Evolutionary conservation across 2,329 filamentous ascomycete species (phyloP), one percentile per base, ranked within the genome.

Genomic region (Talaromyces sp.): DNA sequence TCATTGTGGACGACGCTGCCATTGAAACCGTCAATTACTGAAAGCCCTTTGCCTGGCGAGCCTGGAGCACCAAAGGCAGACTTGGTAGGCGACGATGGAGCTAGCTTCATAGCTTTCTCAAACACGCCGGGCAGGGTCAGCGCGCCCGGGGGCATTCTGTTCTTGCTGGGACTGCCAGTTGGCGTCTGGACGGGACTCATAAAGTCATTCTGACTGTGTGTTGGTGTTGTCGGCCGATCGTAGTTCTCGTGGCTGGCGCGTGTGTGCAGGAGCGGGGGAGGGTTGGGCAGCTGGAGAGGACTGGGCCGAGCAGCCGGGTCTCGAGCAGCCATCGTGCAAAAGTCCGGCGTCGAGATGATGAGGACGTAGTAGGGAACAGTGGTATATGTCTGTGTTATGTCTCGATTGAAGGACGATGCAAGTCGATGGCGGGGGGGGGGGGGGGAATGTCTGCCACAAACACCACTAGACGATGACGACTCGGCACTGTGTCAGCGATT

Each of bases 151-250:
- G 80, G 80, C 58, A 78, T 65, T 54, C 74, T 72, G 60, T 75
- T 79, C 69, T 82, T 82, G 76, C 80, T 82, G 28, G 80, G 80
- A 62, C 80, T 82, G n/a, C 80, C 80, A 62, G 79, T 77, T 28
- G 80, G 80, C 4, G 80, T 82, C 64, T 79, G 75, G 53, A 73
- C 65, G 8, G 80, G 80, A 68, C 78, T 81, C 58, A 78, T 81
- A 67, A 82, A 82, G 61, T 72, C 79, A 73, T 74, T 68, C 12
- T 71, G 69, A 61, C 70, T 78, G 71, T 75, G 69, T 23, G 72
- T 73, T 40, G 79, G 78, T 10, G 80, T 81, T 31, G 75, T 76
- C 59, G 80, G 80, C 58, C 75, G 73, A 64, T 81, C 79, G 64
- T 78, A 77, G 63, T 73, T 67, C 62, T 82, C 78, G 67, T 81